Evolutionary conservation across 176 grass and related monocot species (phyloP).

Genomic region (Aechmea fasciata): DNA sequence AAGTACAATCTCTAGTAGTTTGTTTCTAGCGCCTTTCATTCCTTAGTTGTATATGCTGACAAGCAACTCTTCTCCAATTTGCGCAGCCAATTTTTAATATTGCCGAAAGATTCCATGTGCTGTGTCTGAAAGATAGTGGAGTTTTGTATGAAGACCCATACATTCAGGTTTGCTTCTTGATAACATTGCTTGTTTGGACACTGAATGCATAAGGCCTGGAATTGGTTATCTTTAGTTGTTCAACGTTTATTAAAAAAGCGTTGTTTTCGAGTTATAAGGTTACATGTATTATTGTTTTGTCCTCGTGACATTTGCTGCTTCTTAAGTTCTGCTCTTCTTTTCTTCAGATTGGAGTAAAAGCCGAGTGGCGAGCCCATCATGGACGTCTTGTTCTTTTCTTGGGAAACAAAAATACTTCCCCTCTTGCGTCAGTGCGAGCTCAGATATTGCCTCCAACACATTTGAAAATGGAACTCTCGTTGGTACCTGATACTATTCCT

Average conservation of each 20-base stretch:
- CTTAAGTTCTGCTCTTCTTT: constrained; percentile 14
- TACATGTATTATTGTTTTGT: background rate
- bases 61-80: constrained; percentile 25
- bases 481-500: constrained; percentile 85
- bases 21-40: constrained; percentile 12
- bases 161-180: constrained; percentile 60
- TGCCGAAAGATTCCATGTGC: constrained; percentile 73
- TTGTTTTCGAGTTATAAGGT: background rate
- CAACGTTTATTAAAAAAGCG: background rate
- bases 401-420: constrained; percentile 89
- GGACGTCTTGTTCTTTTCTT: constrained; percentile 87
- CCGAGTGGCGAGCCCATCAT: constrained; percentile 85
- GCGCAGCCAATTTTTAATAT: constrained; percentile 67
- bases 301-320: background rate
- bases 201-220: too few relatives aligned
- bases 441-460: constrained; percentile 77
- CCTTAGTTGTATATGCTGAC: constrained; percentile 7
- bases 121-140: constrained; percentile 94
- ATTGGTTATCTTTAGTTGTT: too few relatives aligned
- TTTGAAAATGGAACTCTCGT: constrained; percentile 77
- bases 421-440: constrained; percentile 53
- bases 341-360: constrained; percentile 90
- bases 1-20: background rate
- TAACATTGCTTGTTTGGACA: background rate
- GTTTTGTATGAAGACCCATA: constrained; percentile 88